Evolutionary conservation across 192 early-diverging fungal genomes (phyloP).

Genomic region (Bifiguratus adelaidae): DNA sequence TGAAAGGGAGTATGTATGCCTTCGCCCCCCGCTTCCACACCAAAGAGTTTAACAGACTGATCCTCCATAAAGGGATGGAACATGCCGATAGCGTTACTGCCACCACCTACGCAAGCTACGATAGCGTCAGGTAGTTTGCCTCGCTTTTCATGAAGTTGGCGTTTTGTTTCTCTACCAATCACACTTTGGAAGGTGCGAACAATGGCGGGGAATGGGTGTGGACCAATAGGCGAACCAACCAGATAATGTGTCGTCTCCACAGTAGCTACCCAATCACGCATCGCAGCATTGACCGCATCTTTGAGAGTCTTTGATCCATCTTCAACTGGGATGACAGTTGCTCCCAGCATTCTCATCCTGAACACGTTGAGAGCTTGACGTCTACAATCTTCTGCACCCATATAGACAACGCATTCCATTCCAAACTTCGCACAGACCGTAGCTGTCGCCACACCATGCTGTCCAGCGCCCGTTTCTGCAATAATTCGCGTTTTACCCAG

Average conservation of each 20-base stretch:
- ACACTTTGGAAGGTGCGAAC: conserved; percentile 98
- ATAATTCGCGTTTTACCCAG: conserved; percentile 95
- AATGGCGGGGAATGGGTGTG: conserved; percentile 94
- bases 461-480: conserved; percentile 97
- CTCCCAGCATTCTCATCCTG: conserved; percentile 89
- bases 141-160: conserved; percentile 71
- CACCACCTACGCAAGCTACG: conserved; percentile 96
- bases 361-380: conserved; percentile 95
- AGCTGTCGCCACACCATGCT: conserved; percentile 96
- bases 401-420: conserved; percentile 93
- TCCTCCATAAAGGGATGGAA: conserved; percentile 93
- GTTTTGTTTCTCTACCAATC: conserved; percentile 84
- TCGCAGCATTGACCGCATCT: conserved; percentile 98
- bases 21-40: conserved; percentile 92
- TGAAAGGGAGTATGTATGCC: conserved; percentile 82
- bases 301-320: conserved; percentile 81
- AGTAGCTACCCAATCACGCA: conserved; percentile 98
- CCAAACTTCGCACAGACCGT: conserved; percentile 98
- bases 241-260: conserved; percentile 89
- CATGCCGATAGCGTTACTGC: conserved; percentile 95
- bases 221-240: conserved; percentile 94
- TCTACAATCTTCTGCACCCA: conserved; percentile 93
- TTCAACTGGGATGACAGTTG: conserved; percentile 76
- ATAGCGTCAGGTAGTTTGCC: conserved; percentile 85
- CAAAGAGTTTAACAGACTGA: conserved; percentile 72